Base-by-base conservation (phyloP, 352 stramenopile species). In the Globisporangium perplexum region DNA sequence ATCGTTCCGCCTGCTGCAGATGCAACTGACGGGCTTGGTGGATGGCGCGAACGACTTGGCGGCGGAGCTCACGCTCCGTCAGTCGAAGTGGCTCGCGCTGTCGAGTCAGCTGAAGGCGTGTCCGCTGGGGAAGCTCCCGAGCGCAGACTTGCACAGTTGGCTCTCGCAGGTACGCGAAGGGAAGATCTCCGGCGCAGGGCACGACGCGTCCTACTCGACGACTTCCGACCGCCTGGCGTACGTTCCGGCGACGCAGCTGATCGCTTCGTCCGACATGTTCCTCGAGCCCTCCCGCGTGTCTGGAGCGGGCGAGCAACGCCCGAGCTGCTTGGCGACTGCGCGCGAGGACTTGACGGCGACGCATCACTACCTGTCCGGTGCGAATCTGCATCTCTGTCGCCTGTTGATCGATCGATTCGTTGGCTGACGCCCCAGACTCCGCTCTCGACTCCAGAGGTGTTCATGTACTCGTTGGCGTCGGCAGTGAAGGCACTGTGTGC, bases 131-230 rank as follows among this genome's bases (percentile, higher is more conserved):
- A 69, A 68, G 20, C 44, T 70, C 7, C 63, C 77, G 1, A 86
- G 74, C 0, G 63, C 71, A 1, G 82, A 92, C 43, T 63, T 83
- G 3, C 80, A 88, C 46, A 92, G 82, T 39, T 92, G 82, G 82
- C 66, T 89, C 3, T 66, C 68, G 1, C 82, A 92, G 59, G 71
- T 92, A 0, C 77, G 74, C 41, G 77, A 90, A 60, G 82, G 82
- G 1, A 90, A 90, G 62, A 83, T 92, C 4, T 90, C 82, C 1
- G 79, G 82, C 26, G 77, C 77, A 24, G 82, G 82, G 0, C 55
- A 83, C 15, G 79, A 90, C 60, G 65, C 69, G 14, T 77, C 26
- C 18, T 41, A 48, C 36, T 43, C 60, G 42, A 57, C 52, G 14
- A 33, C 65, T 1, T 68, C 68, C 2, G 49, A 57, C 7, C 18